Evolutionary conservation across 1,139 yeast species (phyloP).

Genomic region (Yamadazyma triangularis): DNA sequence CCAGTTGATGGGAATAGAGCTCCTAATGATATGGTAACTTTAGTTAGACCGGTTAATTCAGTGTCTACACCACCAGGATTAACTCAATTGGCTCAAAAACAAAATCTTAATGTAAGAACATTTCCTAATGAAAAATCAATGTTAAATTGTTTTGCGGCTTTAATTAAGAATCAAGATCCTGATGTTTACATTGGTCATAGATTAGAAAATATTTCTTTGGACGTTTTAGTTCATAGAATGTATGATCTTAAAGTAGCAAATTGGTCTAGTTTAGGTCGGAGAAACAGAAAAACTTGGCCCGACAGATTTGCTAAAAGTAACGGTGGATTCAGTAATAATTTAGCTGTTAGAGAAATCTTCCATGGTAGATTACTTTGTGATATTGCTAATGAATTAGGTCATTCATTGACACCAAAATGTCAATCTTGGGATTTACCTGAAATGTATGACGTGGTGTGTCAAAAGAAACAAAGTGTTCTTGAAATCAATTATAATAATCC

Average conservation of each 20-base stretch:
- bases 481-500: constrained; percentile 74
- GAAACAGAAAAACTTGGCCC: constrained; percentile 75
- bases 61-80: constrained; percentile 73
- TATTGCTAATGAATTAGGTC: constrained; percentile 92
- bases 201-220: constrained; percentile 73
- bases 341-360: constrained; percentile 61
- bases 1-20: constrained; percentile 53
- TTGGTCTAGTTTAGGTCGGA: constrained; percentile 85
- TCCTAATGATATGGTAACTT: constrained; percentile 59
- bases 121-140: constrained; percentile 73
- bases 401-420: constrained; percentile 84
- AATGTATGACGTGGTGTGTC: constrained; percentile 77
- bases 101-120: constrained; percentile 43
- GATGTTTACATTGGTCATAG: constrained; percentile 89
- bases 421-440: constrained; percentile 95
- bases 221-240: constrained; percentile 79
- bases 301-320: constrained; percentile 53
- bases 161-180: constrained; percentile 73
- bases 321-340: constrained; percentile 43
- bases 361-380: constrained; percentile 91
- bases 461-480: constrained; percentile 53
- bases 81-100: constrained; percentile 50
- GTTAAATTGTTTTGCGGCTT: constrained; percentile 67
- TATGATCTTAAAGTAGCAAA: constrained; percentile 64
- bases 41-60: constrained; percentile 69